Evolutionary conservation across 1,139 yeast species (phyloP), one percentile per base, ranked within the genome.

Genomic region (Pichia sp.): DNA sequence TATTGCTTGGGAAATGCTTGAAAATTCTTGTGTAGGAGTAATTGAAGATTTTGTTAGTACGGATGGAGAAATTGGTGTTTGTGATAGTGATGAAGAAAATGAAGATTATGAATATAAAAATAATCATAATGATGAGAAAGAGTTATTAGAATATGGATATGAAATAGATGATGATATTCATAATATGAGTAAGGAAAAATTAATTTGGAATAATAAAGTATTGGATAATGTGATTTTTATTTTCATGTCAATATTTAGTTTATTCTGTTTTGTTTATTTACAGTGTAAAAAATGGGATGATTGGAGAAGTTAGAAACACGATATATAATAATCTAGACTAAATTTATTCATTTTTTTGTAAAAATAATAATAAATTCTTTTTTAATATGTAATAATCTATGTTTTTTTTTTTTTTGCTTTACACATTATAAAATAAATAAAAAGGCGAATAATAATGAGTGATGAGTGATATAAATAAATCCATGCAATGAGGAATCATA

Each of bases 1-100:
- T 21, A 52, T 53, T 35, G 64, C 65, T 1, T 50, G 53, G 50
- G 55, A 55, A 20, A 57, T 59, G 59, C 40, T 61, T 15, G 43
- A 46, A 21, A 61, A 61, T 5, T 56, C 50, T 37, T 51, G 48
- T 25, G 38, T 55, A 18, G 65, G 65, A 5, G 47, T 49, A 6
- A 29, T 59, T 14, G 37, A 34, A 1, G 30, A 33, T 18, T 22
- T 14, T 6, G 6, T 3, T 2, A 15, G 16, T 14, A 13, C 15
- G 7, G 28, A 18, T 13, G 22, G 18, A 13, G n/a, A n/a, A n/a
- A n/a, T n/a, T 27, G 30, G 6, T 11, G 30, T 8, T 27, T 6
- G 30, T 27, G 7, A 27, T 11, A 33, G 31, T 15, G 29, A 18
- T 5, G 19, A 30, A 2, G 40, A 40, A 9, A 24, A 32, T n/a